These are phyloP conservation scores for Sordariomycetes sp. DNA, from an alignment of 2,329 filamentous ascomycete genomes.

Conservation along the genomic window DNA sequence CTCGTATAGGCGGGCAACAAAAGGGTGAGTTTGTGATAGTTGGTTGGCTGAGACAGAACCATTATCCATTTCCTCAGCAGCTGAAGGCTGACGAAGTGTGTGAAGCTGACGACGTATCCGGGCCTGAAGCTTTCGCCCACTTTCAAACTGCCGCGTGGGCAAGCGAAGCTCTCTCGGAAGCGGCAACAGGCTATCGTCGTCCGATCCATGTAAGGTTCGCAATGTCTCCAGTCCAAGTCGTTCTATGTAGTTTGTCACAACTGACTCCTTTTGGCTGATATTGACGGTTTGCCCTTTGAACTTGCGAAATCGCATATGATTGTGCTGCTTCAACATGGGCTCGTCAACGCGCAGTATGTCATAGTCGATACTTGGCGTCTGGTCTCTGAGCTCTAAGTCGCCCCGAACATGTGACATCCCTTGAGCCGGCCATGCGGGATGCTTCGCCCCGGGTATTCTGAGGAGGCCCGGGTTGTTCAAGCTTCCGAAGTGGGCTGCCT, in stretches of 20 bases:
- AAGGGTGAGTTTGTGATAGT: constrained; percentile 39
- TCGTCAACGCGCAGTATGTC: no score
- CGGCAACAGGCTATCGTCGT: constrained; percentile 30
- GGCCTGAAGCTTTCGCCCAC: constrained; percentile 41
- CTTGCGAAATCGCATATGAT: constrained; percentile 24
- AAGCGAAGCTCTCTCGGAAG: constrained; percentile 41
- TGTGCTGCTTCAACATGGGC: no score
- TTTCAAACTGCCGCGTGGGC: constrained; percentile 48
- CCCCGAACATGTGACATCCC: constrained; percentile 57
- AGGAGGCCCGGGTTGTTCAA: constrained; percentile 30
- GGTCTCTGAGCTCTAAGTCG: constrained; percentile 5
- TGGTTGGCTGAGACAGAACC: constrained; percentile 19
- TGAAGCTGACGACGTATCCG: constrained; percentile 36
- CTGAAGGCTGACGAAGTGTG: not conserved
- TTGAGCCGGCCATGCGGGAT: constrained; percentile 64
- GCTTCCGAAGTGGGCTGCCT: constrained; percentile 1
- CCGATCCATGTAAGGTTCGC: constrained; percentile 15
- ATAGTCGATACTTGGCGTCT: no score
- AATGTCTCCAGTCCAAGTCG: constrained; percentile 16
- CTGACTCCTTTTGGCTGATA: constrained; percentile 30
- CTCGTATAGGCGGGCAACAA: constrained; percentile 48
- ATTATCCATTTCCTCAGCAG: not conserved
- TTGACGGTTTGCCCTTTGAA: constrained; percentile 38
- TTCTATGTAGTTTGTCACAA: constrained; percentile 23
- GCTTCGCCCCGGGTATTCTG: constrained; percentile 57